Base-by-base conservation (phyloP, 768 basidiomycete genomes). In the Ephemerocybe angulata region DNA sequence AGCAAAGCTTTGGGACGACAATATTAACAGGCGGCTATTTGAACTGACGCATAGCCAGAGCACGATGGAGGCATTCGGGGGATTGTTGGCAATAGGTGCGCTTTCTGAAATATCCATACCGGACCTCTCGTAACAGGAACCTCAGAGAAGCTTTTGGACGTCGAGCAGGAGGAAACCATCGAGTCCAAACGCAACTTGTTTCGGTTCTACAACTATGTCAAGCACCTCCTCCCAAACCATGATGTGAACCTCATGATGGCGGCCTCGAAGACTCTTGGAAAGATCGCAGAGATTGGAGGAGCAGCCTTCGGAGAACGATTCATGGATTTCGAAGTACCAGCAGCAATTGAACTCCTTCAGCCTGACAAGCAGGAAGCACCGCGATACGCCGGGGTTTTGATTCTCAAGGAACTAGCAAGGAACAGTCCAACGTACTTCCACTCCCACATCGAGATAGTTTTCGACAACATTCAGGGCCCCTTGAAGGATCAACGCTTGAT, bases 161-260 rank as follows among this genome's bases (percentile, higher is more conserved):
- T 84, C 44, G 87, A 89, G 37, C 82, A 82, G 30, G 90, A 91
- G 70, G 90, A 90, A 68, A 85, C 84, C 8, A 83, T 90, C 48
- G 88, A 92, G 67, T 86, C 87, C 40, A 89, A 86, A 63, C 77
- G 85, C 37, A 86, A 88, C 60, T 82, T 90, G 35, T 93, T 89
- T 70, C 84, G 90, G 49, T 87, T 95, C 67, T 92, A 88, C 74
- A 91, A 92, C 71, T 95, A 97, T 72, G 87, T 97, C 70, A 92
- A 93, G 66, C 85, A 90, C 38, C 81, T 96, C n/a, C 79, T 97
- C 19, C 93, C 93, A 3, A 91, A 91, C 65, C 81, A 86, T 50
- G 96, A 98, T 67, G 83, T 93, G 63, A 88, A 90, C 68, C 85
- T 99, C 65, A 98, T 98, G 94, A 80, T 94, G 31, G 84, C 88